Evolutionary conservation across 2,329 filamentous ascomycete genomes (phyloP).

Genomic region (Paracoccidioides lutzii): DNA sequence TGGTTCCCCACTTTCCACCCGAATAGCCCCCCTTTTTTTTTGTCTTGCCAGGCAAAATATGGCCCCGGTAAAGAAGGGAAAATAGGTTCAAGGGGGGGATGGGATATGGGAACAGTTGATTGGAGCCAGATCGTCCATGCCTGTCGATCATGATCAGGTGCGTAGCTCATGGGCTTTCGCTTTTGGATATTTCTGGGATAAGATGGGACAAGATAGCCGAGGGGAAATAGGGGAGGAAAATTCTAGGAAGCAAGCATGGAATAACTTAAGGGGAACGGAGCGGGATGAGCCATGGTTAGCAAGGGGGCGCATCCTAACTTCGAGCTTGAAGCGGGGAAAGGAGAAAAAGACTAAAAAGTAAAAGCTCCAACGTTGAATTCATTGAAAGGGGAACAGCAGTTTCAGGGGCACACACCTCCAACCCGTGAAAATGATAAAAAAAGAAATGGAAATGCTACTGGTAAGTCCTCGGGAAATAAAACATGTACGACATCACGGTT

Average conservation of each 20-base stretch:
- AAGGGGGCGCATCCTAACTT: not conserved
- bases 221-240: not conserved
- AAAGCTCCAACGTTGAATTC: not conserved
- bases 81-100: not conserved
- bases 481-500: not conserved
- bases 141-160: conserved; percentile 1
- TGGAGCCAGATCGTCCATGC: not conserved
- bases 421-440: too few relatives aligned
- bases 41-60: not conserved
- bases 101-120: not conserved
- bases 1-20: not conserved
- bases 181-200: not conserved
- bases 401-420: not conserved
- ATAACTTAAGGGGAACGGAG: not conserved
- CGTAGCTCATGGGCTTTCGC: not conserved
- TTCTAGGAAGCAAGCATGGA: not conserved
- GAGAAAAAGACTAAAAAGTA: not conserved
- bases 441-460: too few relatives aligned
- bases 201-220: not conserved
- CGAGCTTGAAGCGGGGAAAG: not conserved
- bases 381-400: not conserved
- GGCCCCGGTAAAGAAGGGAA: not conserved
- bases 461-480: too few relatives aligned
- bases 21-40: not conserved
- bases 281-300: conserved; percentile 1